A percentile compares a stretch with the other conserved stretches of the same genome.
These are phyloP conservation scores for Cynara cardunculus DNA, from an alignment of 129 eudicot species.

Conservation along the genomic window DNA sequence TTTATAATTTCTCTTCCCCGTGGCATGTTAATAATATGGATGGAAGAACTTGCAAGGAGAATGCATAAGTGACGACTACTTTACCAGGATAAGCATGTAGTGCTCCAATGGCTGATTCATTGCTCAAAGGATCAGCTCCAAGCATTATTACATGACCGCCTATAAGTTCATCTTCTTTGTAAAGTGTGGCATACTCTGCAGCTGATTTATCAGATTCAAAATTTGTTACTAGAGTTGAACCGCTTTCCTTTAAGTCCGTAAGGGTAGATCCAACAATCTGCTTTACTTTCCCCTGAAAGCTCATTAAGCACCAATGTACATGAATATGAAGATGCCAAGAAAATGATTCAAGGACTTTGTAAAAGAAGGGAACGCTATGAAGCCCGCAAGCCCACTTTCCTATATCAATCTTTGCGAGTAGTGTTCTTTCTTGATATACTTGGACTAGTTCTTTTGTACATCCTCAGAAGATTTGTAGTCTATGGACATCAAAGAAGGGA, in stretches of 20 bases:
- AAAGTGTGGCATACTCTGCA: slow-evolving; percentile 73
- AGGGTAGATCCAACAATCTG: slow-evolving; percentile 99
- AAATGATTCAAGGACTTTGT: neutral
- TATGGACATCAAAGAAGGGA: neutral
- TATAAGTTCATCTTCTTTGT: slow-evolving; percentile 73
- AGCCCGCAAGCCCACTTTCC: neutral
- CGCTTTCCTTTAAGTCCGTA: slow-evolving; percentile 59
- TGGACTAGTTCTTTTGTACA: neutral
- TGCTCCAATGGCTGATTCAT: slow-evolving; percentile 76
- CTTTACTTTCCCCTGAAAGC: slow-evolving; percentile 87
- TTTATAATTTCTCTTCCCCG: neutral
- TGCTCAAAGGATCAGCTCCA: slow-evolving; percentile 96
- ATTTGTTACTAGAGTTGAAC: slow-evolving; percentile 62
- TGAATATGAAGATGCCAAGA: neutral
- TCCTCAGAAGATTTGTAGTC: neutral
- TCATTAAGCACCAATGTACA: neutral
- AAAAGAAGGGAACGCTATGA: neutral
- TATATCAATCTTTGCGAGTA: neutral
- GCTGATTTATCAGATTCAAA: slow-evolving; percentile 93
- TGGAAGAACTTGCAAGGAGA: neutral
- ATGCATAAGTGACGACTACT: neutral
- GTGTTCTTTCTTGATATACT: neutral
- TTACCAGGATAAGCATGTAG: slow-evolving; percentile 92
- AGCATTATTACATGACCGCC: slow-evolving; percentile 99
- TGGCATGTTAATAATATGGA: neutral